Evolutionary conservation across 2,329 filamentous ascomycete genomes (phyloP), one percentile per base, ranked within the genome.

Genomic region (Calcarisporium arbuscula): DNA sequence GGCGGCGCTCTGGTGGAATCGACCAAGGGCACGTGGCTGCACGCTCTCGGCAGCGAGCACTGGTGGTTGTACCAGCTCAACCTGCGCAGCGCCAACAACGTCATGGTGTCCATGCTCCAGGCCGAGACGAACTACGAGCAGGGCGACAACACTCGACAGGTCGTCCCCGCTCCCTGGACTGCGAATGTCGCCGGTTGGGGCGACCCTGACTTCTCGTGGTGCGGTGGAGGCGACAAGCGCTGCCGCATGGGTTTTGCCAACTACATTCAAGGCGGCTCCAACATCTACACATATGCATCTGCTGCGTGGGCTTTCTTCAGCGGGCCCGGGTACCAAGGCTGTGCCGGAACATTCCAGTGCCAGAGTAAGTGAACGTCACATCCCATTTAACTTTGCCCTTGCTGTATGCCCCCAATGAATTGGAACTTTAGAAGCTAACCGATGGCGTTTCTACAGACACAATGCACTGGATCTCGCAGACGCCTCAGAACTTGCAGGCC

Each of bases 1-100:
- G 65, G 72, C 11, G 68, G 70, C 20, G 48, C 64, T 0, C 54
- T 71, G 3, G 54, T 70, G 26, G 64, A 73, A 43, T 62, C 61
- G 12, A 62, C 60, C 12, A 56, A 58, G 6, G 66, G 67, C 3
- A 70, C 65, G 16, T 77, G 73, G 74, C 54, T 77, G 22, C 45
- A 50, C 28, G 52, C 46, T 6, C 20, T 53, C 30, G 68, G 73
- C 4, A 68, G 62, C 29, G 74, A 79, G 56, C 74, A 79, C 51
- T 68, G 67, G 54, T 67, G 68, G 51, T 53, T 78, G 30, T 79
- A 78, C 55, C 71, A 78, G 53, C 67, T 76, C 43, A 70, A 74
- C 41, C 52, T 77, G 33, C 57, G 62, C 30, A 54, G 58, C 22
- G 70, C 72, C 1, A 48, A 58, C 35, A 72, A 73, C 39, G 63